Evolutionary conservation across 768 basidiomycete species (phyloP).

Genomic region (Neoboletus subvelutipes): DNA sequence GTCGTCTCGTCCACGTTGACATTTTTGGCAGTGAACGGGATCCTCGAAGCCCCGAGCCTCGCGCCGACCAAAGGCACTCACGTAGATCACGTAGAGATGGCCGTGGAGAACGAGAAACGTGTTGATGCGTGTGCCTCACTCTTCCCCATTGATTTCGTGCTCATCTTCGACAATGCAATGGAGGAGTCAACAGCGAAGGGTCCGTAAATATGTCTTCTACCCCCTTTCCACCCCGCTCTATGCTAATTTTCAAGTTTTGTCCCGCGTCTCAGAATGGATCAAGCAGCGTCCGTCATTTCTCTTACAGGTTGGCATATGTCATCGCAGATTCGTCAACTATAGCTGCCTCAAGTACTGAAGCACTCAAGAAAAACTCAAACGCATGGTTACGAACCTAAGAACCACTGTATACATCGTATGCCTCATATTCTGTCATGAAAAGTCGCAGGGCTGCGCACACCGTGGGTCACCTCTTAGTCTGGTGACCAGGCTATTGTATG

Average conservation of each 20-base stretch:
- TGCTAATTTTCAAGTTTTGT: conserved; percentile 8
- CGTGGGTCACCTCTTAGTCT: too few relatives aligned
- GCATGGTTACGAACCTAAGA: too few relatives aligned
- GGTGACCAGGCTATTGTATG: neutral
- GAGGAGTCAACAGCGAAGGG: conserved; percentile 78
- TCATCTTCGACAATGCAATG: too few relatives aligned
- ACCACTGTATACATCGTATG: neutral
- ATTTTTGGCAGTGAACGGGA: conserved; percentile 75
- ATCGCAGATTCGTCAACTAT: neutral
- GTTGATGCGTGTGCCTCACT: conserved; percentile 14
- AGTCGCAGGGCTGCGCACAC: too few relatives aligned
- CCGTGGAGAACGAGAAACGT: too few relatives aligned
- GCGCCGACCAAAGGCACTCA: conserved; percentile 60
- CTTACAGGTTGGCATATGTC: too few relatives aligned
- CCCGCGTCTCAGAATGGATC: conserved; percentile 70
- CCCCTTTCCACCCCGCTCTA: neutral
- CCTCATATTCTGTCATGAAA: neutral
- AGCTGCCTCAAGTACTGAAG: neutral
- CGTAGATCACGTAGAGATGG: too few relatives aligned
- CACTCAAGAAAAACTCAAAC: neutral
- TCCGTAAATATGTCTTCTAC: conserved; percentile 32
- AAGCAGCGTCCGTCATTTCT: too few relatives aligned
- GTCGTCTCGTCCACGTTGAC: too few relatives aligned
- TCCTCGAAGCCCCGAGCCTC: conserved; percentile 35
- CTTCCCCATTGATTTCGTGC: neutral